Conservation (phyloP, 2,329 filamentous ascomycete genomes). For the Neofusicoccum laricinum region DNA sequence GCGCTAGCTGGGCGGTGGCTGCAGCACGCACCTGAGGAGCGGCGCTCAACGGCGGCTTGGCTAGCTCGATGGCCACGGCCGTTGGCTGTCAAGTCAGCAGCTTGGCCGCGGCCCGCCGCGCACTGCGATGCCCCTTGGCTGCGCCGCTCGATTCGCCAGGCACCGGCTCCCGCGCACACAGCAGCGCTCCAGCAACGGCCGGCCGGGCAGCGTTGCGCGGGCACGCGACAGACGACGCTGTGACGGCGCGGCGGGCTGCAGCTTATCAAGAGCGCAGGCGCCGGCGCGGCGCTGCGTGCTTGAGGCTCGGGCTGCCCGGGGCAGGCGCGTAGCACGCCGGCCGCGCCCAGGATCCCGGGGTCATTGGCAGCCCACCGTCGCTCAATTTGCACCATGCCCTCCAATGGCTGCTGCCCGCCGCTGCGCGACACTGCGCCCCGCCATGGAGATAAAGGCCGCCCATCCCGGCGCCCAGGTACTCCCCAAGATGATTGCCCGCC, state of each 20-base stretch:
- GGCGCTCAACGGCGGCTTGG: neutral
- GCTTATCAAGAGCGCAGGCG: constrained; percentile 9
- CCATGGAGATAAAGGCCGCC: neutral
- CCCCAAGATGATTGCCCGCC: neutral
- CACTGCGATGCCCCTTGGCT: neutral
- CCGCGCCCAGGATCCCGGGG: neutral
- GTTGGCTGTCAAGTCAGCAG: neutral
- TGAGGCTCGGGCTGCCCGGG: constrained; percentile 8
- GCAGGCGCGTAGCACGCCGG: neutral
- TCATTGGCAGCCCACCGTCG: neutral
- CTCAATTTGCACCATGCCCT: neutral
- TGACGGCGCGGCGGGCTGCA: neutral
- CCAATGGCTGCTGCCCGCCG: neutral
- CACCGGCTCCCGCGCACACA: neutral
- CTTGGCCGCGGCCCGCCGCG: neutral
- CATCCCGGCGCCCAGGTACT: neutral
- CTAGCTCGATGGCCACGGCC: neutral
- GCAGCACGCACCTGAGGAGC: neutral
- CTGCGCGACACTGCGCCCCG: neutral
- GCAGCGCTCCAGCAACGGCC: neutral
- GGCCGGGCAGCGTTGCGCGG: neutral
- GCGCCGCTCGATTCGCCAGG: neutral
- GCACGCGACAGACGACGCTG: neutral
- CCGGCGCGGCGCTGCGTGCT: neutral
- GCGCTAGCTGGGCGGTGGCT: too few species aligned